Evolutionary conservation across 2,329 filamentous ascomycete genomes (phyloP), one percentile per base, ranked within the genome.

Genomic region (Stachybotrys chartarum): DNA sequence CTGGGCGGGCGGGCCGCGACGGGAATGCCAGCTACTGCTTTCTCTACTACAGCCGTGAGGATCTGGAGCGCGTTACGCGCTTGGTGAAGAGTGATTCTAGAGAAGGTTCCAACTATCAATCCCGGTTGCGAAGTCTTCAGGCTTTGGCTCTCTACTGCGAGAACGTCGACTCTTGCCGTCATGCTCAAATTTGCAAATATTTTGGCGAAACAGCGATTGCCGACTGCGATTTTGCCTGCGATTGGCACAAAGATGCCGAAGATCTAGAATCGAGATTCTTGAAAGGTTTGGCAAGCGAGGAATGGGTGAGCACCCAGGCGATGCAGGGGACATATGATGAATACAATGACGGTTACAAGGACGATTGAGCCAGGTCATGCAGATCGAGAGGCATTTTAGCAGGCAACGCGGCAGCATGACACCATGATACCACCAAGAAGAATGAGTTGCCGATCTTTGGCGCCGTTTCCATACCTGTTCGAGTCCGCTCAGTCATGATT

Each of bases 21-120:
- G 90, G 91, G 30, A 92, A 93, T 59, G 91, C 91, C 0, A 87
- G 88, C 35, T 83, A 88, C 58, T 97, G 91, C 66, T 90, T 96
- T 54, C 75, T 97, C 54, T 96, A 97, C 71, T 97, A 97, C 72
- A 91, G 86, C 57, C 84, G 89, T 12, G 90, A 95, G 69, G 92
- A 97, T 66, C 79, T 90, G 30, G 89, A 96, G 65, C 82, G 91
- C 1, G 83, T 88, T 10, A 83, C 80, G 10, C 79, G 74, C 58
- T 72, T 85, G 73, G 70, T 84, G 45, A 70, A 75, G 58, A 76
- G 78, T 59, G 71, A 73, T 54, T 63, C 69, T 53, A 71, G 77
- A 64, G 71, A 74, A 30, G 67, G 70, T 35, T 64, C 64, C 16
- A 70, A 74, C 58, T 75, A 78, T 52, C 68, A 79, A 55, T 78